These are phyloP conservation scores for Fusarium euwallaceae DNA, from an alignment of 2,329 filamentous ascomycete species.

Conservation along the genomic window DNA sequence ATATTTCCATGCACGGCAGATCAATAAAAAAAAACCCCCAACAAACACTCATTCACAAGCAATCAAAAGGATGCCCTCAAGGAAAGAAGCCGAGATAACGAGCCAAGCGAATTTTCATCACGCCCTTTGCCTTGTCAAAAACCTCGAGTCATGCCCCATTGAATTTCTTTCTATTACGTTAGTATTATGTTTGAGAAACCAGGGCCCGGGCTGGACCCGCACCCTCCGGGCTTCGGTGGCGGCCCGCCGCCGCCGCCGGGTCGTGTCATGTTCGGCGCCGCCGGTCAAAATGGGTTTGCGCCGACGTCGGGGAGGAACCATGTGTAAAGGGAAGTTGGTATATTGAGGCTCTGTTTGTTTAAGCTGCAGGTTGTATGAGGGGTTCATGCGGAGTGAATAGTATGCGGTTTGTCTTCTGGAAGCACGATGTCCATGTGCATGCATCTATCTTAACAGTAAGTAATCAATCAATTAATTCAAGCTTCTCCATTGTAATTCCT, in stretches of 20 bases:
- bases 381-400: background rate
- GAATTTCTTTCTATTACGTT: constrained; percentile 1
- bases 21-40: background rate
- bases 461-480: background rate
- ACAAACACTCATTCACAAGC: background rate
- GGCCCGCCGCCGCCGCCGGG: background rate
- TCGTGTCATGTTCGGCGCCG: background rate
- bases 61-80: background rate
- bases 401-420: background rate
- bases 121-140: background rate
- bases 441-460: background rate
- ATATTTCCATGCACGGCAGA: background rate
- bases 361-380: background rate
- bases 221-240: background rate
- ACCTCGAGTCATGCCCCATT: background rate
- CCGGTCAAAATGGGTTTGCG: background rate
- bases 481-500: background rate
- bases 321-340: background rate
- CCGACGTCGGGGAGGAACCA: background rate
- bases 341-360: background rate
- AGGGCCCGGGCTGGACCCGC: background rate
- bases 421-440: background rate
- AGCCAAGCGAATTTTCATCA: background rate
- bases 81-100: background rate
- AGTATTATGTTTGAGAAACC: constrained; percentile 7